These are phyloP conservation scores for Fusarium burgessii DNA, from an alignment of 2,329 filamentous ascomycete genomes.

Conservation along the genomic window DNA sequence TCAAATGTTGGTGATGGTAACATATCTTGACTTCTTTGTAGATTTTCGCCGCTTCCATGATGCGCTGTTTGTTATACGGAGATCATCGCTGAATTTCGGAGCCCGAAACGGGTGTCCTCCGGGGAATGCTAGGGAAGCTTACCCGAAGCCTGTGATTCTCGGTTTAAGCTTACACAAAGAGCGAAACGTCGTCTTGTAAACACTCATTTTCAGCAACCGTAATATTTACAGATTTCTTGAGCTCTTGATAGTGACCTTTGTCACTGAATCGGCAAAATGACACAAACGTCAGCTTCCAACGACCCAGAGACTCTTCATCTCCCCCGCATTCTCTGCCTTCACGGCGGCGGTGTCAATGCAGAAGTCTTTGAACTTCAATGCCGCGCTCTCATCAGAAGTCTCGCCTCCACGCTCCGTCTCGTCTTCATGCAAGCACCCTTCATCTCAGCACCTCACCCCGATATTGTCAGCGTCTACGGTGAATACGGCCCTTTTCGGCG, in stretches of 20 bases:
- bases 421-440: slow-evolving; percentile 80
- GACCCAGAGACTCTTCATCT: slow-evolving; percentile 46
- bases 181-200: slow-evolving; percentile 11
- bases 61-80: background rate
- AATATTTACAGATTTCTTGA: background rate
- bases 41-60: background rate
- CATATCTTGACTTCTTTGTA: background rate
- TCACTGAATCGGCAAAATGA: slow-evolving; percentile 17
- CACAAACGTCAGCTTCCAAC: slow-evolving; percentile 29
- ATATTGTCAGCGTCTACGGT: slow-evolving; percentile 73
- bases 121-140: slow-evolving; percentile 21
- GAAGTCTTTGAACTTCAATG: slow-evolving; percentile 76
- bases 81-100: slow-evolving; percentile 18
- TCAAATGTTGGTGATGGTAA: background rate
- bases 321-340: slow-evolving; percentile 82
- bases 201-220: background rate
- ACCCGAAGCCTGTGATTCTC: slow-evolving; percentile 22
- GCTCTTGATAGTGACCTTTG: background rate
- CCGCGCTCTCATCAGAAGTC: slow-evolving; percentile 62
- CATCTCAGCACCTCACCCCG: slow-evolving; percentile 69
- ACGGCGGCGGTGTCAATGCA: slow-evolving; percentile 82
- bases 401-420: slow-evolving; percentile 72
- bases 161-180: slow-evolving; percentile 2
- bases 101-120: slow-evolving; percentile 20
- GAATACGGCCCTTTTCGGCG: slow-evolving; percentile 73